Percentiles rank a stretch among this genome's conserved stretches.
phyloP scores from a whole-genome alignment of 2,329 filamentous ascomycete species.

The Ambrosiella beaveri region DNA sequence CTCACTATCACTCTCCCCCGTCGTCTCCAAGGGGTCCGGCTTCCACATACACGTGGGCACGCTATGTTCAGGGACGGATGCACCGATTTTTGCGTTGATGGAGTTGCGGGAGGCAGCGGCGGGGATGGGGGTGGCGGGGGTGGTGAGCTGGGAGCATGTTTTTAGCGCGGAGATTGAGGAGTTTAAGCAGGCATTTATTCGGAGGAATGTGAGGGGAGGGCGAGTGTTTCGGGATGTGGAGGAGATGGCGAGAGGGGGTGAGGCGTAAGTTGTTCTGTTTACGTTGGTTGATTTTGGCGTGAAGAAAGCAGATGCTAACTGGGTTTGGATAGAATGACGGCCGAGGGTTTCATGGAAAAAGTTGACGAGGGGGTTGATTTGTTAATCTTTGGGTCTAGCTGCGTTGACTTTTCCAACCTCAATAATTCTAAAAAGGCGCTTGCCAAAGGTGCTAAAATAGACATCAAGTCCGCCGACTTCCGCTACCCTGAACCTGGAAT shows the following conservation, averaged over 20 bases:
- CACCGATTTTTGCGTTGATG: slow-evolving; percentile 48
- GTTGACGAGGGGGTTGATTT: slow-evolving; percentile 46
- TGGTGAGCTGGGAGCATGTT: slow-evolving; percentile 33
- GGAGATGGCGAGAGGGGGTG: slow-evolving; percentile 29
- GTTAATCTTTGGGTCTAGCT: slow-evolving; percentile 56
- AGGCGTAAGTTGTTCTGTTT: slow-evolving; percentile 27
- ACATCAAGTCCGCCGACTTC: slow-evolving; percentile 23
- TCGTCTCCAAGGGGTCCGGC: slow-evolving; percentile 1
- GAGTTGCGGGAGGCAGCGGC: slow-evolving; percentile 32
- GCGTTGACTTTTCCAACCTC: slow-evolving; percentile 54
- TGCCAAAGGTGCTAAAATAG: slow-evolving; percentile 26
- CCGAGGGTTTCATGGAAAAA: slow-evolving; percentile 39
- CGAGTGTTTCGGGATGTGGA: slow-evolving; percentile 41
- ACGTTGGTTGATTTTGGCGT: neutral
- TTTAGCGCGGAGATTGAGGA: slow-evolving; percentile 48
- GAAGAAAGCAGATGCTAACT: neutral
- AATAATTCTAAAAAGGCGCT: slow-evolving; percentile 34
- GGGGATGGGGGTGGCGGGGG: slow-evolving; percentile 17
- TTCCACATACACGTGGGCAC: slow-evolving; percentile 38
- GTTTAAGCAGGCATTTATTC: slow-evolving; percentile 47
- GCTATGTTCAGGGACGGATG: slow-evolving; percentile 65
- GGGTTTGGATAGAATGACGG: slow-evolving; percentile 35
- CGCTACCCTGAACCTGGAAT: slow-evolving; percentile 1
- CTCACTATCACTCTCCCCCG: slow-evolving; percentile 13
- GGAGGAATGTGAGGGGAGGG: slow-evolving; percentile 34